Conservation (phyloP, 2,329 filamentous ascomycete genomes). For the Calycina herbarum region DNA sequence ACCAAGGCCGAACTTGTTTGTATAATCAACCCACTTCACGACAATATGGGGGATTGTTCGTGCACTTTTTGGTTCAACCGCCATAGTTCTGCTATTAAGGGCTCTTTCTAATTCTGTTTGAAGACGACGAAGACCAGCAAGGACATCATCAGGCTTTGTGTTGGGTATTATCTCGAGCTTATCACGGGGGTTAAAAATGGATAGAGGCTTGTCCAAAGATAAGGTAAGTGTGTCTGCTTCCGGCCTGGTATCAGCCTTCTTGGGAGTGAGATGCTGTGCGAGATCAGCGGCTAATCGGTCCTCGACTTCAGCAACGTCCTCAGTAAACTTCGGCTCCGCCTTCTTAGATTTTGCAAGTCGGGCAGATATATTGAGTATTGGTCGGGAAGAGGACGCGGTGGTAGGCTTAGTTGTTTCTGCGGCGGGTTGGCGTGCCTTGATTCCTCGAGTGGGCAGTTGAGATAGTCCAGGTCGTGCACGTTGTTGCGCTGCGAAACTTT, state of each 20-base stretch:
- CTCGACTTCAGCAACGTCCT: constrained; percentile 32
- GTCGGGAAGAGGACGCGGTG: constrained; percentile 21
- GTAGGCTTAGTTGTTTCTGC: constrained; percentile 7
- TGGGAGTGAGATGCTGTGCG: constrained; percentile 30
- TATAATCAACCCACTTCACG: constrained; percentile 86
- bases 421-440: constrained; percentile 24
- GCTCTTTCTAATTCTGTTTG: constrained; percentile 62
- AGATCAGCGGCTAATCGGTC: constrained; percentile 36
- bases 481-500: constrained; percentile 68
- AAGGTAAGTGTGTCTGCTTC: constrained; percentile 40
- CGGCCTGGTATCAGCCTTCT: constrained; percentile 25
- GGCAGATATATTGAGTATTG: constrained; percentile 19
- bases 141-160: constrained; percentile 58
- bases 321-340: constrained; percentile 21
- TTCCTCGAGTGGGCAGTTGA: constrained; percentile 19
- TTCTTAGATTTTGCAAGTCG: constrained; percentile 19
- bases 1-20: constrained; percentile 80
- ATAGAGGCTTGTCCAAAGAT: constrained; percentile 39
- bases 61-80: constrained; percentile 56
- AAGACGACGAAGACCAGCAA: constrained; percentile 56
- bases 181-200: constrained; percentile 57
- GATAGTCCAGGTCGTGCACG: constrained; percentile 55
- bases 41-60: constrained; percentile 61
- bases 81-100: constrained; percentile 63
- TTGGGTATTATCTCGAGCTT: constrained; percentile 50